Evolutionary conservation across 1,284 basidiomycete species (phyloP).

Genomic region (Cryptococcus wingfieldii): DNA sequence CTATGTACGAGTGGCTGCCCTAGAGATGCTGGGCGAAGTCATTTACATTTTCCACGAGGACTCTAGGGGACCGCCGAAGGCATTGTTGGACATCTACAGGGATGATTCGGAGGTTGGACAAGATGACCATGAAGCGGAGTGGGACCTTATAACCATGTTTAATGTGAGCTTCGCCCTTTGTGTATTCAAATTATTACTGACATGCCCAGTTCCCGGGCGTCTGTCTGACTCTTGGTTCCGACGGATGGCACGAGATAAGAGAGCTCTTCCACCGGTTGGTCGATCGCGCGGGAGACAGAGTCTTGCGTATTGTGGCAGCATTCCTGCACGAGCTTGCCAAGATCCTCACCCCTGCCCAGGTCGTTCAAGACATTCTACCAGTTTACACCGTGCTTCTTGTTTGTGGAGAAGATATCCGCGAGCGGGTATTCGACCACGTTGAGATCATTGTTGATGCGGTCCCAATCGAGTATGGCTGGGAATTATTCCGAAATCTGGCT

Average conservation of each 20-base stretch:
- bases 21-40: conserved; percentile 88
- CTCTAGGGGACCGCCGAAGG: conserved; percentile 63
- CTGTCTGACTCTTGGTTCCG: conserved; percentile 70
- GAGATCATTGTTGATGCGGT: conserved; percentile 60
- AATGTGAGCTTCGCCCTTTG: conserved; percentile 53
- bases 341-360: conserved; percentile 69
- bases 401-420: conserved; percentile 65
- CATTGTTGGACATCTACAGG: conserved; percentile 73
- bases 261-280: conserved; percentile 63
- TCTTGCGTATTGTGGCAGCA: conserved; percentile 58
- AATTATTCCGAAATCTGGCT: conserved; percentile 58
- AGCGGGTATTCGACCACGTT: conserved; percentile 58
- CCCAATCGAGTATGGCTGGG: conserved; percentile 53
- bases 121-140: conserved; percentile 55
- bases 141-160: conserved; percentile 84
- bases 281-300: conserved; percentile 53
- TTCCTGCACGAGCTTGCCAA: conserved; percentile 85
- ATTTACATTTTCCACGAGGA: conserved; percentile 76
- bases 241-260: conserved; percentile 73
- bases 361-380: conserved; percentile 66
- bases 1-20: conserved; percentile 71
- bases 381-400: conserved; percentile 65
- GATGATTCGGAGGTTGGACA: conserved; percentile 28
- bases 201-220: conserved; percentile 70
- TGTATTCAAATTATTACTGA: background rate